A percentile compares a stretch with the other conserved stretches of the same genome.
Evolutionary conservation across 179 eudicot genomes (phyloP).

Genomic region (Spinacia oleracea): DNA sequence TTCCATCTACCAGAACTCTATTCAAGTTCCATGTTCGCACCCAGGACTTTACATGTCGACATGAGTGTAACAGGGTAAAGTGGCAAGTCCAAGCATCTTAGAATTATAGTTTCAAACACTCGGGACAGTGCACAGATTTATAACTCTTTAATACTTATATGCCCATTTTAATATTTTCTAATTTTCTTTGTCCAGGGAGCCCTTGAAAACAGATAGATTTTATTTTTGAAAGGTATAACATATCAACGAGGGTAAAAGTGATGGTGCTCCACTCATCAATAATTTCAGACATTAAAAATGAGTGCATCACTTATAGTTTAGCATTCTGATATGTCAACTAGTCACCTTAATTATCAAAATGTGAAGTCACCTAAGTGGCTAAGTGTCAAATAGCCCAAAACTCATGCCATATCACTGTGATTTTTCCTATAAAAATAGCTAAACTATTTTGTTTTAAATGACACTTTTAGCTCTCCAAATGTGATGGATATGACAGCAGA

Average conservation of each 20-base stretch:
- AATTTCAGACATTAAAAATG: background rate
- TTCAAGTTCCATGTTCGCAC: background rate
- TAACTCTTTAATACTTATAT: background rate
- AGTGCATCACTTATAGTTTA: background rate
- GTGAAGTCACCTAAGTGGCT: background rate
- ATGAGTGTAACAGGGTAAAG: background rate
- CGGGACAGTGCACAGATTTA: background rate
- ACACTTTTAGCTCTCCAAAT: background rate
- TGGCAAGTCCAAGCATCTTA: background rate
- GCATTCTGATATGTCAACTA: background rate
- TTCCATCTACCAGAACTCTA: background rate
- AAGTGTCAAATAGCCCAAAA: conserved; percentile 1
- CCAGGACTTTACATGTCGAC: background rate
- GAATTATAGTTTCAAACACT: background rate
- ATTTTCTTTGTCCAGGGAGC: background rate
- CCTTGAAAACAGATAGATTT: background rate
- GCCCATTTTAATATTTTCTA: background rate
- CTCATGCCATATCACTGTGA: background rate
- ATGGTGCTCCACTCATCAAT: background rate
- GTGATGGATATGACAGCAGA: background rate
- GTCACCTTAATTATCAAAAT: background rate
- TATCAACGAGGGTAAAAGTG: background rate
- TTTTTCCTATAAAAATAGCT: background rate
- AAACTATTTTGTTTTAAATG: background rate
- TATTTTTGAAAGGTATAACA: background rate